Base-by-base conservation (phyloP, 768 basidiomycete species). In the Panus rudis region DNA sequence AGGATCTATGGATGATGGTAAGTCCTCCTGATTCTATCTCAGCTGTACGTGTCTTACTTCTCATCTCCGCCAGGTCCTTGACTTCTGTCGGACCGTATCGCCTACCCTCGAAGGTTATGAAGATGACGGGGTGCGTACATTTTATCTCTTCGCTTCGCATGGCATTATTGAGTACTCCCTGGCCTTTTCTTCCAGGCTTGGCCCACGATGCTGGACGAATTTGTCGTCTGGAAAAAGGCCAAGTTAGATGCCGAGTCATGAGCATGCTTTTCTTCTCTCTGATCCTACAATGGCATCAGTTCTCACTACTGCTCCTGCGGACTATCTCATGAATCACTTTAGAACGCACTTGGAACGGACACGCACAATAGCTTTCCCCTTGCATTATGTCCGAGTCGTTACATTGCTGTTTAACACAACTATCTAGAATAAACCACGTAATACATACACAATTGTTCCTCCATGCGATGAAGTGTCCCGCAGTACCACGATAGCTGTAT, bases 1-100 rank as follows among this genome's bases (percentile, higher is more conserved):
- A 86, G 55, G 89, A 92, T 62, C 63, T 90, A 7, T 92, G 89
- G 89, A 75, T 63, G 44, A 91, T 91, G 88, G 87, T 84, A 47
- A 12, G 71, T 64, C 20, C 25, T 20, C 43, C 27, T 14, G 10
- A 23, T 20, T 10, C 33, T 19, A 14, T 30, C 16, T 19, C 19
- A 19, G 19, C 11, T 35, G 12, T 14, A 49, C 13, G 2, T 25
- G 22, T 40, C 41, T 37, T 16, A 20, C 12, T 7, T 19, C 6
- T 48, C 40, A 30, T 8, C 16, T 10, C 32, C 41, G 42, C 6
- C 56, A 89, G 85, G 79, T 84, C 65, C 68, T 80, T 30, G 88
- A 89, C 56, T 92, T 92, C 56, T 83, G 79, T 49, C 68, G 70
- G 48, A 75, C 75, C 2, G 70, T 89, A 19, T 65, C 72, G 12